Conservation (phyloP, 441 rosid species). For the Hypseocharis bilobata region DNA sequence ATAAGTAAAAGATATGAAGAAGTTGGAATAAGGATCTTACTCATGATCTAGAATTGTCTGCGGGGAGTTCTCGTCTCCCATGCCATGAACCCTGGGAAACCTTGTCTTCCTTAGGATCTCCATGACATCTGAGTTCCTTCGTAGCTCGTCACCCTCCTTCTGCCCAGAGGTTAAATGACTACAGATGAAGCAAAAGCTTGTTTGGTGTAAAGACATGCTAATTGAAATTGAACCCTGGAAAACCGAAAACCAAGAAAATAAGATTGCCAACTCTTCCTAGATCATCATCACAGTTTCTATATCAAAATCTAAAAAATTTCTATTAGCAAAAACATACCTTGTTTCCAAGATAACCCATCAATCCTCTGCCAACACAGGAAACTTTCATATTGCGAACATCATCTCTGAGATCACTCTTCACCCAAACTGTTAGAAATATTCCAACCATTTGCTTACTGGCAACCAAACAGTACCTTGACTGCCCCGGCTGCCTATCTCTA, state of each 20-base stretch:
- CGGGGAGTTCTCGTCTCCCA: slow-evolving; percentile 64
- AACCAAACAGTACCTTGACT: slow-evolving; percentile 75
- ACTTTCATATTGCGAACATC: slow-evolving; percentile 78
- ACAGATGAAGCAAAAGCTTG: slow-evolving; percentile 96
- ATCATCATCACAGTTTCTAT: slow-evolving; percentile 12
- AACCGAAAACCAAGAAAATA: slow-evolving; percentile 23
- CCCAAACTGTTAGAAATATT: slow-evolving; percentile 83
- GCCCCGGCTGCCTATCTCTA: slow-evolving; percentile 54
- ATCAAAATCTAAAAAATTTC: slow-evolving; percentile 14
- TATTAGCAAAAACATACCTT: slow-evolving; percentile 45
- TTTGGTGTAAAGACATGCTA: slow-evolving; percentile 90
- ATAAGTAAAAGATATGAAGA: slow-evolving; percentile 7
- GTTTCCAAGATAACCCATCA: slow-evolving; percentile 95
- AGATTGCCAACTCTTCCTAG: slow-evolving; percentile 18
- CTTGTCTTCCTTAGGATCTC: slow-evolving; percentile 93
- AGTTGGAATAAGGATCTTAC: slow-evolving; percentile 33
- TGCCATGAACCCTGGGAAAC: slow-evolving; percentile 68
- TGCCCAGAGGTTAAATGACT: slow-evolving; percentile 95
- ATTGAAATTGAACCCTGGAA: slow-evolving; percentile 94
- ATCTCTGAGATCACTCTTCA: slow-evolving; percentile 72
- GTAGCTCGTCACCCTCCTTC: slow-evolving; percentile 91
- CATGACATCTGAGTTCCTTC: slow-evolving; percentile 92
- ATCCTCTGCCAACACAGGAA: slow-evolving; percentile 89
- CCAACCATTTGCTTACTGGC: slow-evolving; percentile 98
- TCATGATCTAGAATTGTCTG: slow-evolving; percentile 82